Base-by-base conservation (phyloP, 176 grass and related monocot species). In the Oryza brachyantha region DNA sequence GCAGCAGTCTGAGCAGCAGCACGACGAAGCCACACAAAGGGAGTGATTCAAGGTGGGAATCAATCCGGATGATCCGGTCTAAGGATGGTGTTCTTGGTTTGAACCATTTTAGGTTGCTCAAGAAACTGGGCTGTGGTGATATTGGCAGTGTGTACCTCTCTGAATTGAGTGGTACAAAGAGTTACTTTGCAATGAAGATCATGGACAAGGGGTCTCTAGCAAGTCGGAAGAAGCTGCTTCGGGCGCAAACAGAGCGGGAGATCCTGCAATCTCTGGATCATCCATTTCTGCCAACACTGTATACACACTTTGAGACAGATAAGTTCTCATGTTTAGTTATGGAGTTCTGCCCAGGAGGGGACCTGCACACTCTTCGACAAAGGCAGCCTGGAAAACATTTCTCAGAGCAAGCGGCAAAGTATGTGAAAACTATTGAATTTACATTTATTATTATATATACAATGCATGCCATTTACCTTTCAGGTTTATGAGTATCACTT, bases 301-400 rank as follows among this genome's bases (percentile, higher is more conserved):
- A 93, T 84, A 93, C 88, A 10, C 88, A 93, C 76, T 93, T 90
- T 63, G 88, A 88, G 78, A 93, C 91, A 11, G 91, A 93, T 63
- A 93, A 90, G 61, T 93, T 93, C 81, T 93, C 91, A 25, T 93
- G 91, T 61, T 84, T 93, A 54, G 91, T 93, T 12, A 93, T 93
- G 88, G 91, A 90, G 74, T 93, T 93, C 78, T 93, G 91, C 58
- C 91, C 91, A 71, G 91, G 91, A 66, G 91, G 88, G 29, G 88
- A 93, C 77, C 66, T 93, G 57, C 91, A 93, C 79, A 93, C 91
- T 2, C 91, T 93, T 70, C 77, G 91, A 29, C 91, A 93, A 73
- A 84, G 78, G 78, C 91, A 93, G 35, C 78, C 91, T 62, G 91
- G 91, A 72, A 93, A 93, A 60, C 75, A 76, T 74, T 93, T 93